Percentiles rank a stretch among this genome's conserved stretches.
These are phyloP conservation scores for Mrakiaceae sp. DNA, from an alignment of 1,284 basidiomycete species.

Conservation along the genomic window DNA sequence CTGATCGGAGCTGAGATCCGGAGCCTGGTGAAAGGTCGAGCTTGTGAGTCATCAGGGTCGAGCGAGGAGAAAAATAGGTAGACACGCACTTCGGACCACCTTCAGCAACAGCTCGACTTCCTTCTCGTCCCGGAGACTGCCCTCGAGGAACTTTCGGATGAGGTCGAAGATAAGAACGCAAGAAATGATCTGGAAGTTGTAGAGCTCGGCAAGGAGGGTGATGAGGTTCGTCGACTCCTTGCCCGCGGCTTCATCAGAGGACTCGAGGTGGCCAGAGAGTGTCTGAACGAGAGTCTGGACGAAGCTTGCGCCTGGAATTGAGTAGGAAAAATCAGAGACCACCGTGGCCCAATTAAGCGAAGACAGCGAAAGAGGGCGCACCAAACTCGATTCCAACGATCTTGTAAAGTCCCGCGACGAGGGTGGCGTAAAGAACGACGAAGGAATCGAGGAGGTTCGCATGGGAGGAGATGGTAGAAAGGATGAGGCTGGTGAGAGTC, in stretches of 20 bases:
- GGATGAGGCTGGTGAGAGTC: conserved; percentile 63
- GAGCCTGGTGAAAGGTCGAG: neutral
- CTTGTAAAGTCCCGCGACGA: conserved; percentile 74
- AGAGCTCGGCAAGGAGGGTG: conserved; percentile 78
- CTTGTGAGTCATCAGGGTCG: neutral
- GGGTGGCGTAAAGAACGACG: conserved; percentile 79
- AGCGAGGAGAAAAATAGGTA: neutral
- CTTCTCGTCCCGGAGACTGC: conserved; percentile 52
- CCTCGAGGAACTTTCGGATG: conserved; percentile 63
- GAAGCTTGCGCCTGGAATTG: conserved; percentile 51
- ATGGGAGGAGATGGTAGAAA: conserved; percentile 71
- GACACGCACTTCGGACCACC: conserved; percentile 61
- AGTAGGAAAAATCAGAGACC: conserved; percentile 5
- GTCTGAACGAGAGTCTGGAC: conserved; percentile 57
- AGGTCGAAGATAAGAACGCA: conserved; percentile 81
- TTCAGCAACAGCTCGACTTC: conserved; percentile 80
- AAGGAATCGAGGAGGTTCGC: conserved; percentile 80
- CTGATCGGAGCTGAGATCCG: conserved; percentile 54
- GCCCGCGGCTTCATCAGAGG: conserved; percentile 33
- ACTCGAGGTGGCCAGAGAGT: conserved; percentile 28
- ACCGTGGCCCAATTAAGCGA: conserved; percentile 16
- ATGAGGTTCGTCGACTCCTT: conserved; percentile 87
- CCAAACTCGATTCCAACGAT: conserved; percentile 85
- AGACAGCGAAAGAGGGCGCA: conserved; percentile 29
- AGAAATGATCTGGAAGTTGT: conserved; percentile 90